phyloP scores from a whole-genome alignment of 228 moss, liverwort and hornwort genomes.

The Sphagnum fallax region DNA sequence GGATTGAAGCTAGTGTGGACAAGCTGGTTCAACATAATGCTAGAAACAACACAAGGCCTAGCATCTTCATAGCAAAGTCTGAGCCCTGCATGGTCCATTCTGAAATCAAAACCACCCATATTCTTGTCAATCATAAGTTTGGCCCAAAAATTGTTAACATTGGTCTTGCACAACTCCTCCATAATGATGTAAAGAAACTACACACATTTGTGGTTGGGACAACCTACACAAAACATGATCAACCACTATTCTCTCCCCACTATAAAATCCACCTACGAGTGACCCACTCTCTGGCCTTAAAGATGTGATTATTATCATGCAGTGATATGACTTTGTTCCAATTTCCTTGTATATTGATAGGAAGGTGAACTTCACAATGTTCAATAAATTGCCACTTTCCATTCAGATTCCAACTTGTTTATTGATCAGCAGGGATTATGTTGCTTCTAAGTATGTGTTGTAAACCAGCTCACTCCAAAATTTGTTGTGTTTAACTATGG shows the following conservation, averaged over 20 bases:
- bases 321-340: too few relatives aligned
- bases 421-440: constrained; percentile 25
- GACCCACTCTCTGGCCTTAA: too few relatives aligned
- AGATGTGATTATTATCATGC: too few relatives aligned
- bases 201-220: constrained; percentile 38
- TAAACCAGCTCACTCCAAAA: constrained; percentile 38
- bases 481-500: constrained; percentile 46
- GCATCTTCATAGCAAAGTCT: constrained; percentile 33
- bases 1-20: constrained; percentile 28
- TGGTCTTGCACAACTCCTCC: constrained; percentile 41
- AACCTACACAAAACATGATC: too few relatives aligned
- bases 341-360: too few relatives aligned
- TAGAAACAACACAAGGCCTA: constrained; percentile 41
- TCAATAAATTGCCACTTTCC: too few relatives aligned
- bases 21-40: constrained; percentile 33
- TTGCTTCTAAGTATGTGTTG: constrained; percentile 39
- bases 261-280: too few relatives aligned
- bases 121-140: constrained; percentile 27
- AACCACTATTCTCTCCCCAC: too few relatives aligned
- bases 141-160: constrained; percentile 55
- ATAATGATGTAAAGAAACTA: constrained; percentile 39
- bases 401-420: too few relatives aligned
- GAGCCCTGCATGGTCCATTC: constrained; percentile 34
- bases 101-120: constrained; percentile 44
- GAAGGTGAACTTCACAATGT: too few relatives aligned